phyloP scores from a whole-genome alignment of 768 basidiomycete species.

The Saitozyma sp. region DNA sequence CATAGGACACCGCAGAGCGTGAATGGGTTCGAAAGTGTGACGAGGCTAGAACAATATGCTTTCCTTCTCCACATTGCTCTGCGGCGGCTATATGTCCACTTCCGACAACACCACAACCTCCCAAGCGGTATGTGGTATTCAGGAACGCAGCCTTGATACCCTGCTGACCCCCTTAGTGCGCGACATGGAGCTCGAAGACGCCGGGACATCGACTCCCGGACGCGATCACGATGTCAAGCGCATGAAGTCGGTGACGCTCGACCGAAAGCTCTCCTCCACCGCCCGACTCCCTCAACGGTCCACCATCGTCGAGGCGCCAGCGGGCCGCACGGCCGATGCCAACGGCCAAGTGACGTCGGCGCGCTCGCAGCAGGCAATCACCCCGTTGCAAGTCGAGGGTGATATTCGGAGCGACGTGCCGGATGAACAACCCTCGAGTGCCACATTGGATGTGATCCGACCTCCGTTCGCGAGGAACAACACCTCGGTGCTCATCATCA shows the following conservation, averaged over 20 bases:
- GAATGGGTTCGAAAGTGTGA: slow-evolving; percentile 83
- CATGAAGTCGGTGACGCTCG: slow-evolving; percentile 89
- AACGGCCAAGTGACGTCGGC: slow-evolving; percentile 50
- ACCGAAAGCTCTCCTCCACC: slow-evolving; percentile 91
- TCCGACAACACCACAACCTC: slow-evolving; percentile 41
- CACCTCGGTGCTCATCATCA: slow-evolving; percentile 84
- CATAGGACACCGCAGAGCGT: slow-evolving; percentile 70
- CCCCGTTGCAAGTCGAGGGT: slow-evolving; percentile 6
- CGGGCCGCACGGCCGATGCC: slow-evolving; percentile 78
- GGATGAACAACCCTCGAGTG: slow-evolving; percentile 20
- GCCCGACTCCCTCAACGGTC: slow-evolving; percentile 89
- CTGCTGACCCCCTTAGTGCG: slow-evolving; percentile 25
- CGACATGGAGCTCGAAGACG: slow-evolving; percentile 21
- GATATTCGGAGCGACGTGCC: slow-evolving; percentile 7
- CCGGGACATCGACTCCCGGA: slow-evolving; percentile 1
- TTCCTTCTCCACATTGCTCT: slow-evolving; percentile 95
- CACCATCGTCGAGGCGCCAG: slow-evolving; percentile 91
- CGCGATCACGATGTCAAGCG: slow-evolving; percentile 79
- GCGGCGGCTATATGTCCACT: slow-evolving; percentile 75
- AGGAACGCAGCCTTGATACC: neutral
- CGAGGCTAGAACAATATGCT: slow-evolving; percentile 93
- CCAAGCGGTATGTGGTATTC: slow-evolving; percentile 30
- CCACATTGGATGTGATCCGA: slow-evolving; percentile 58
- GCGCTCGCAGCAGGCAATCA: slow-evolving; percentile 8
- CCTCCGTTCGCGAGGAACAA: slow-evolving; percentile 75